Conservation (phyloP, 768 basidiomycete genomes). For the Trametes elegans region DNA sequence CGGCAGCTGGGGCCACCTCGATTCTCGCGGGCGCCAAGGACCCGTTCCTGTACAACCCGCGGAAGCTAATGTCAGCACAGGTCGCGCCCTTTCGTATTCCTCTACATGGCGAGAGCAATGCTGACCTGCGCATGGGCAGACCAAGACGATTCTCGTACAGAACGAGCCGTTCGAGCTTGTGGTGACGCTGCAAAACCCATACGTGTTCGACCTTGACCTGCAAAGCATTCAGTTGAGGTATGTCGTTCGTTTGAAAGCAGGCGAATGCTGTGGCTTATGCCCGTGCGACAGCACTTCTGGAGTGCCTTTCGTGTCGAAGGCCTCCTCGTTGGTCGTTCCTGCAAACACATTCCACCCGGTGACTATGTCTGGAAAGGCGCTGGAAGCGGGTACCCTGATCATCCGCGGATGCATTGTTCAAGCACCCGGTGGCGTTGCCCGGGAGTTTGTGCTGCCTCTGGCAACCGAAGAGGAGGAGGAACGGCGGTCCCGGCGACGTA, state of each 20-base stretch:
- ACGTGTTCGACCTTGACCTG: conserved; percentile 87
- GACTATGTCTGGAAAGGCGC: conserved; percentile 64
- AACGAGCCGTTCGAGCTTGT: conserved; percentile 82
- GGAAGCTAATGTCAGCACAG: conserved; percentile 57
- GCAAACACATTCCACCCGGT: conserved; percentile 74
- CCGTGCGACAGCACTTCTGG: conserved; percentile 87
- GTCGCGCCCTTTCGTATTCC: conserved; percentile 35
- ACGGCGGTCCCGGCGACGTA: conserved; percentile 51
- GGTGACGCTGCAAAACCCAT: conserved; percentile 87
- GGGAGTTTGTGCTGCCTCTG: conserved; percentile 76
- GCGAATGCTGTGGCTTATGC: background rate
- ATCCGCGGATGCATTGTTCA: conserved; percentile 81
- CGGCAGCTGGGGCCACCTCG: conserved; percentile 36
- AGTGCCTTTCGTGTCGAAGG: conserved; percentile 64
- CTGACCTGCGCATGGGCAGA: conserved; percentile 33
- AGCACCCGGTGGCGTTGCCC: conserved; percentile 64
- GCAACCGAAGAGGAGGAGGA: conserved; percentile 71
- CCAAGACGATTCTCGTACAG: conserved; percentile 69
- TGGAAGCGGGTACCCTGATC: conserved; percentile 60
- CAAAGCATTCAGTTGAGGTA: conserved; percentile 82
- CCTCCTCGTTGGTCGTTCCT: conserved; percentile 64
- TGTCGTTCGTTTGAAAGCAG: conserved; percentile 19
- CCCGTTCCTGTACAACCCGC: conserved; percentile 91
- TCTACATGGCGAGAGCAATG: background rate
- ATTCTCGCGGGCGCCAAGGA: conserved; percentile 62